Conservation (phyloP, 495 filamentous ascomycete species). For the Podospora didyma region DNA sequence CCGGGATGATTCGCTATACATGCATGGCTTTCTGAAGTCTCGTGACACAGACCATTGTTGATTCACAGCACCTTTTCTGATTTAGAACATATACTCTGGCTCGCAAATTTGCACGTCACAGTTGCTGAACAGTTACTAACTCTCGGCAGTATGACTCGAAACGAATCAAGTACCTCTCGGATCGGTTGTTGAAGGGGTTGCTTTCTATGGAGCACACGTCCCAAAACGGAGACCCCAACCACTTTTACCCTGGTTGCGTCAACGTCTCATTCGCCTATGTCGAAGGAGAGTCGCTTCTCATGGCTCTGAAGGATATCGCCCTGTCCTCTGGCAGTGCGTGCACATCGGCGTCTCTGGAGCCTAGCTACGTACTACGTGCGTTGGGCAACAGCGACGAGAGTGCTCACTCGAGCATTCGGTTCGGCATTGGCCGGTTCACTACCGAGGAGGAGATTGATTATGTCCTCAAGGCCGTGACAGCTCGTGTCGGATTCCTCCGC, state of each 20-base stretch:
- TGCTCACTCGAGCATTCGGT: slow-evolving; percentile 95
- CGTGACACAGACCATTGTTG: slow-evolving; percentile 48
- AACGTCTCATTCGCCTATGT: slow-evolving; percentile 98
- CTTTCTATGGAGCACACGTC: slow-evolving; percentile 85
- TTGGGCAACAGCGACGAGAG: slow-evolving; percentile 94
- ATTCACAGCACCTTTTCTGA: slow-evolving; percentile 51
- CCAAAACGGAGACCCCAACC: slow-evolving; percentile 79
- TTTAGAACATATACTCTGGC: slow-evolving; percentile 5
- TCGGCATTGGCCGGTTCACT: slow-evolving; percentile 96
- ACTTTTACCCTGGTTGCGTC: slow-evolving; percentile 93
- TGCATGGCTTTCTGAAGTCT: slow-evolving; percentile 62
- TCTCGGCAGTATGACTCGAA: slow-evolving; percentile 77
- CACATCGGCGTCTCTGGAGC: slow-evolving; percentile 93
- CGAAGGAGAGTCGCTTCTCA: slow-evolving; percentile 94
- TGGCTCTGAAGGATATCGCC: slow-evolving; percentile 98
- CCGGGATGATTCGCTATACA: slow-evolving; percentile 68
- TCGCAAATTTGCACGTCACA: background rate
- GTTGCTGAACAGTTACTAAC: slow-evolving; percentile 13
- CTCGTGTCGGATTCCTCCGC: slow-evolving; percentile 84
- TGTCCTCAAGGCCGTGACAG: slow-evolving; percentile 87
- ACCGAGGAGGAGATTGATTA: slow-evolving; percentile 96
- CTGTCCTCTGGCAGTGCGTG: slow-evolving; percentile 95
- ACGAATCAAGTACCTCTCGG: slow-evolving; percentile 74
- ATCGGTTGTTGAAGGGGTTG: slow-evolving; percentile 75
- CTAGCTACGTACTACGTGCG: slow-evolving; percentile 90